Evolutionary conservation across 2,329 filamentous ascomycete species (phyloP).

Genomic region (Diaporthe citrichinensis): DNA sequence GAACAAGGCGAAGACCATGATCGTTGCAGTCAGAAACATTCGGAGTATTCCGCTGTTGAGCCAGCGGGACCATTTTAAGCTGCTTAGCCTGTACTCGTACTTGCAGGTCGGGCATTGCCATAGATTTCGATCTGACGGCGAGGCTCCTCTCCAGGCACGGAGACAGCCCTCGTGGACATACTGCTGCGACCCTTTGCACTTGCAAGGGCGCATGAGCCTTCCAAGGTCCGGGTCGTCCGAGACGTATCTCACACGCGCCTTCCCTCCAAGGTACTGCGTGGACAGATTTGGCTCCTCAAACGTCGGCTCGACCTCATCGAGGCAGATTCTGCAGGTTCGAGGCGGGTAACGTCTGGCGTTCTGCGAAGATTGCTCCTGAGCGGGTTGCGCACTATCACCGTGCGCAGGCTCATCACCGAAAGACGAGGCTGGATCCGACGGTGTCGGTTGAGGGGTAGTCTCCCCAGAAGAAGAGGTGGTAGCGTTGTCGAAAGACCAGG

Average conservation of each 20-base stretch:
- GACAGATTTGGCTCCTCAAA: conserved; percentile 55
- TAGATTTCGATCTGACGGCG: conserved; percentile 79
- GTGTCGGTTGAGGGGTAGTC: neutral
- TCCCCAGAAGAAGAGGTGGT: neutral
- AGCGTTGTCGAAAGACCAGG: conserved; percentile 36
- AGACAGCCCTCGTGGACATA: conserved; percentile 96
- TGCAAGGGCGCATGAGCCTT: conserved; percentile 88
- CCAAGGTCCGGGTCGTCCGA: conserved; percentile 82
- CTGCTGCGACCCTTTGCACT: conserved; percentile 92
- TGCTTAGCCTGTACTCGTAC: conserved; percentile 84
- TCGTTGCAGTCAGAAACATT: conserved; percentile 76
- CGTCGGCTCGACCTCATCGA: conserved; percentile 74
- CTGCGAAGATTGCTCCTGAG: conserved; percentile 44
- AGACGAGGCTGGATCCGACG: conserved; percentile 15
- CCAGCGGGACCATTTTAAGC: conserved; percentile 81
- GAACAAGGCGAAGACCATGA: conserved; percentile 82
- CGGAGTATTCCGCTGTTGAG: conserved; percentile 78
- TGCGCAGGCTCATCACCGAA: conserved; percentile 27
- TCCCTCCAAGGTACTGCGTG: conserved; percentile 52
- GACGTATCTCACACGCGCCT: conserved; percentile 67
- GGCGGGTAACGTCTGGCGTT: conserved; percentile 71
- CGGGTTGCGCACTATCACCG: conserved; percentile 35
- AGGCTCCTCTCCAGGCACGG: conserved; percentile 83
- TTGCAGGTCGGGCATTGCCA: conserved; percentile 91
- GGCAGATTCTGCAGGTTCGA: conserved; percentile 89